A percentile compares a stretch with the other conserved stretches of the same genome.
Evolutionary conservation across 2,329 filamentous ascomycete species (phyloP).

Genomic region (Aspergillus unguis): DNA sequence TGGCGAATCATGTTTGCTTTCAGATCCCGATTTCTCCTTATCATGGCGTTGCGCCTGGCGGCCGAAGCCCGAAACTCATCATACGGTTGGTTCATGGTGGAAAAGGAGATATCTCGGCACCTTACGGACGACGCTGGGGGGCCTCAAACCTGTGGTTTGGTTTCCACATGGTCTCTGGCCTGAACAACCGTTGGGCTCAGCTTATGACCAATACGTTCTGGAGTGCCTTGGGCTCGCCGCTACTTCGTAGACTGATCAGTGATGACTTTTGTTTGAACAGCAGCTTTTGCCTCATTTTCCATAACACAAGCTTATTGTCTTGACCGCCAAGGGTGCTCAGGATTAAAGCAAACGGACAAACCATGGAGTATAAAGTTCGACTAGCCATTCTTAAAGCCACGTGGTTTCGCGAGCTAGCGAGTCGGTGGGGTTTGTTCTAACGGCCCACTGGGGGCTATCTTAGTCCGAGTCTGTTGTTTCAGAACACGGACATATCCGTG

Average conservation of each 20-base stretch:
- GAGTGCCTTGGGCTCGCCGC: too few relatives aligned
- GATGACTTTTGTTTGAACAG: too few relatives aligned
- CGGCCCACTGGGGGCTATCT: background rate
- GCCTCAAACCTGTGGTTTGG: background rate
- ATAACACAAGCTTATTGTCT: background rate
- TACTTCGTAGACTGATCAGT: too few relatives aligned
- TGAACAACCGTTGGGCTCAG: too few relatives aligned
- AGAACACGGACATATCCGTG: background rate
- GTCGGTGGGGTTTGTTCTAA: background rate
- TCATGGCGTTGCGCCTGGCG: background rate
- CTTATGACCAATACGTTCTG: background rate
- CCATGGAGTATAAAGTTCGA: conserved; percentile 10
- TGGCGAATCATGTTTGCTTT: background rate
- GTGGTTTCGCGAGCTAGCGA: conserved; percentile 4
- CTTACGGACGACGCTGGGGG: background rate
- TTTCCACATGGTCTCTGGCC: background rate
- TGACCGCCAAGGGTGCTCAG: background rate
- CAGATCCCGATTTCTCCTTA: background rate
- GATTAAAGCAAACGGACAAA: background rate
- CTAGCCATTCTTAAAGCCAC: conserved; percentile 12
- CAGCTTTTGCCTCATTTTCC: too few relatives aligned
- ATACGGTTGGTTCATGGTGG: background rate
- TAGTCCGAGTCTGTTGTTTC: background rate
- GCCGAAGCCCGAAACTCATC: background rate
- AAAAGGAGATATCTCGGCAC: background rate